phyloP scores from a whole-genome alignment of 495 filamentous ascomycete genomes.

The Evernia prunastri region DNA sequence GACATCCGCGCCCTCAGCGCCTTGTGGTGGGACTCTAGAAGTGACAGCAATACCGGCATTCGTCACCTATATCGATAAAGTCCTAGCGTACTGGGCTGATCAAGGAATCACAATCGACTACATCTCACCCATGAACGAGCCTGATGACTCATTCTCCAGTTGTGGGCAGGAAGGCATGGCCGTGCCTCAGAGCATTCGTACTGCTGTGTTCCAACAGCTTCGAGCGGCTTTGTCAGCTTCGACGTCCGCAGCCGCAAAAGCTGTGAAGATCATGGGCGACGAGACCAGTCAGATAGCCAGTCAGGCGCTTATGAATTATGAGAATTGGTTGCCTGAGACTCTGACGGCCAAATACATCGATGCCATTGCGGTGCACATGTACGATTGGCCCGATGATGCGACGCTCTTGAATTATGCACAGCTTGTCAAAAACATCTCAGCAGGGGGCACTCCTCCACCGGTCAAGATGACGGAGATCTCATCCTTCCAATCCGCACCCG shows the following conservation, averaged over 20 bases:
- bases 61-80: constrained; percentile 6
- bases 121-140: constrained; percentile 21
- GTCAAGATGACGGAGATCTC: constrained; percentile 21
- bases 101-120: constrained; percentile 14
- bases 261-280: constrained; percentile 21
- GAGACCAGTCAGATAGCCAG: constrained; percentile 21
- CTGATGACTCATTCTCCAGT: constrained; percentile 6
- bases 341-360: constrained; percentile 11
- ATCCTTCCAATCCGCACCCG: constrained; percentile 13
- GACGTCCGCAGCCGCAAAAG: neutral
- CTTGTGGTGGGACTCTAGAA: constrained; percentile 8
- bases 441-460: neutral
- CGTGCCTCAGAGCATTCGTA: constrained; percentile 3
- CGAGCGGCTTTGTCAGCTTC: constrained; percentile 6
- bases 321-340: constrained; percentile 12
- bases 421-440: constrained; percentile 13
- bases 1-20: neutral
- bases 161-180: constrained; percentile 20
- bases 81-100: neutral
- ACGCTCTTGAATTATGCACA: constrained; percentile 18
- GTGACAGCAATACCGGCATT: constrained; percentile 2
- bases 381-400: constrained; percentile 22
- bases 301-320: constrained; percentile 15
- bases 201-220: constrained; percentile 6
- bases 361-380: constrained; percentile 20